Evolutionary conservation across 176 grass and related monocot species (phyloP).

Genomic region (Neostapfia colusana): DNA sequence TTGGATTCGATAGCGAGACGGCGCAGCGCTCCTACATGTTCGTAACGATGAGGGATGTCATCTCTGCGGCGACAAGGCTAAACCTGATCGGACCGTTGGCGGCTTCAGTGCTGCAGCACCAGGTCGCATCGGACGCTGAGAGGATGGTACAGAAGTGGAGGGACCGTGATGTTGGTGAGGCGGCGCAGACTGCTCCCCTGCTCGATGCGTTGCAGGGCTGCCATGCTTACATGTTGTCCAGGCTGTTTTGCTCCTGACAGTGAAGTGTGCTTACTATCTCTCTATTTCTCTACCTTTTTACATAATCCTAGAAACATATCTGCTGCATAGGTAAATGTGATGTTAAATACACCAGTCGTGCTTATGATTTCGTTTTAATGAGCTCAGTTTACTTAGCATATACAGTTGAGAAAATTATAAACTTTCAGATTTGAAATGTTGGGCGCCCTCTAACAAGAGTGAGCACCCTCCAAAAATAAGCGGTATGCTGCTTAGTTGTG

Average conservation of each 20-base stretch:
- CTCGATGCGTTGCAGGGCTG: slow-evolving; percentile 74
- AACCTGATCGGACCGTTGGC: slow-evolving; percentile 84
- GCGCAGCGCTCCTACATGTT: slow-evolving; percentile 73
- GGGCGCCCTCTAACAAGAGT: background rate
- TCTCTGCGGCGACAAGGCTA: slow-evolving; percentile 76
- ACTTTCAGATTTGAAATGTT: background rate
- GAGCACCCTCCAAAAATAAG: slow-evolving; percentile 12
- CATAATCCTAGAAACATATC: background rate
- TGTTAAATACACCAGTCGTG: background rate
- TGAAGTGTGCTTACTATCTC: slow-evolving; percentile 23
- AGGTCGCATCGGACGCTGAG: slow-evolving; percentile 65
- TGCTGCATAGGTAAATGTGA: background rate
- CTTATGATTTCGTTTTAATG: background rate
- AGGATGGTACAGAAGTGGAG: slow-evolving; percentile 63
- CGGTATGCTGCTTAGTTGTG: background rate
- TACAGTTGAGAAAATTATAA: too few relatives aligned
- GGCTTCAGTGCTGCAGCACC: slow-evolving; percentile 77
- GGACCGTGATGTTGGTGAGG: slow-evolving; percentile 60
- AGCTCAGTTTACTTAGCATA: background rate
- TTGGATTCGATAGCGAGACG: slow-evolving; percentile 57
- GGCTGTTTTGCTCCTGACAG: slow-evolving; percentile 76
- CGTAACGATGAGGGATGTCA: slow-evolving; percentile 78
- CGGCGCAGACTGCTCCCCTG: slow-evolving; percentile 64
- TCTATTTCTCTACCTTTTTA: background rate
- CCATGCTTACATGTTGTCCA: slow-evolving; percentile 83